These are phyloP conservation scores for Raphanus raphanistrum DNA, from an alignment of 345 rosid species.

Conservation along the genomic window DNA sequence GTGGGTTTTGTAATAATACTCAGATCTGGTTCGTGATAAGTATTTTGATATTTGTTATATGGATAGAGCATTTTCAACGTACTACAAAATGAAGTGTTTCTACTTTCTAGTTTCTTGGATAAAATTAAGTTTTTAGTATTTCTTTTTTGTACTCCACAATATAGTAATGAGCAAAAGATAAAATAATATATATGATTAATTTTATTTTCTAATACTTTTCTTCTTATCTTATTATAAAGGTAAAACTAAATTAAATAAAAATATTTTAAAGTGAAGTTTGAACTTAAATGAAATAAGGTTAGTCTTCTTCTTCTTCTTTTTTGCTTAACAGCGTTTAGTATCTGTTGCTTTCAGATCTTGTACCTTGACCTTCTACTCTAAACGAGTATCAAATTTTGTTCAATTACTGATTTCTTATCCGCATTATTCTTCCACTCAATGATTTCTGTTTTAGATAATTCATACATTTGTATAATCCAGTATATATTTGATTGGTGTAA, in stretches of 20 bases:
- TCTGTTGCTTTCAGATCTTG: background rate
- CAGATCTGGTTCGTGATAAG: slow-evolving; percentile 26
- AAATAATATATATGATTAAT: background rate
- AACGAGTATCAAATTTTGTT: background rate
- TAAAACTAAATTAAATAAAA: too few species aligned
- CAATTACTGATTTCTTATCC: background rate
- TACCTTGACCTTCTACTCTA: background rate
- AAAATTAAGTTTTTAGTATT: too few species aligned
- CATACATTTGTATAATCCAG: background rate
- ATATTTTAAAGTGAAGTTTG: background rate
- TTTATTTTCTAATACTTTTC: too few species aligned
- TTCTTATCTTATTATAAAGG: too few species aligned
- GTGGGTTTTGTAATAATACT: background rate
- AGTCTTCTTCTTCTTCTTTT: too few species aligned
- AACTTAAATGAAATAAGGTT: background rate
- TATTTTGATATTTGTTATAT: background rate
- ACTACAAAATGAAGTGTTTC: background rate
- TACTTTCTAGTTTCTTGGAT: background rate
- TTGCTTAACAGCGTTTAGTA: background rate
- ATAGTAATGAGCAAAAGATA: background rate
- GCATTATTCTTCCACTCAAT: background rate
- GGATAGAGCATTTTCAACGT: background rate
- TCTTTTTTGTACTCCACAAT: background rate
- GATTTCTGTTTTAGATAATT: background rate
- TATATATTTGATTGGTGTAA: background rate